A percentile compares a stretch with the other conserved stretches of the same genome.
These are phyloP conservation scores for Dysphania ambrosioides DNA, from an alignment of 148 eudicot species.

Conservation along the genomic window DNA sequence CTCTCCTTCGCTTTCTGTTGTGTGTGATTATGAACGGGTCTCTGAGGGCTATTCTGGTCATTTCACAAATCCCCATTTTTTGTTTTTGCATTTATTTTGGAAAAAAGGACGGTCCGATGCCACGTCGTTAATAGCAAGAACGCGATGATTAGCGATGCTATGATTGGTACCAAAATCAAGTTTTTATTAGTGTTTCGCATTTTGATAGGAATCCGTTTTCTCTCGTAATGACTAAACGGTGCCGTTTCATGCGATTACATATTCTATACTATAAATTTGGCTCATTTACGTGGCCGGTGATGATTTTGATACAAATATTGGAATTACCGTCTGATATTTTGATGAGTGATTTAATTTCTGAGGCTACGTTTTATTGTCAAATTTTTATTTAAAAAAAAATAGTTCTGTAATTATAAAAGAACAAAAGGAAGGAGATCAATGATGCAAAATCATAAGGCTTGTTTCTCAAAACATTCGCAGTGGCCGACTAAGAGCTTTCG, in stretches of 20 bases:
- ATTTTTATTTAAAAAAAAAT: background rate
- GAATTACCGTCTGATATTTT: conserved; percentile 69
- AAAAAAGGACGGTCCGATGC: conserved; percentile 51
- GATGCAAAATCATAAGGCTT: conserved; percentile 16
- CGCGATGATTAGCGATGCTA: conserved; percentile 69
- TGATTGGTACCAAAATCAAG: conserved; percentile 55
- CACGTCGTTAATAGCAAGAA: conserved; percentile 64
- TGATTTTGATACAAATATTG: conserved; percentile 38
- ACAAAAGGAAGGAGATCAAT: conserved; percentile 24
- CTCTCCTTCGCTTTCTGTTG: conserved; percentile 35
- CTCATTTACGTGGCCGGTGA: conserved; percentile 33
- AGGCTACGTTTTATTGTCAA: conserved; percentile 28
- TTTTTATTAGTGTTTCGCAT: conserved; percentile 41
- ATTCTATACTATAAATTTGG: background rate
- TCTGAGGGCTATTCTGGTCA: conserved; percentile 47
- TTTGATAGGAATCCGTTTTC: conserved; percentile 64
- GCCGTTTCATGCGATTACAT: conserved; percentile 81
- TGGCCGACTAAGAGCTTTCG: conserved; percentile 67
- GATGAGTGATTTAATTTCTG: conserved; percentile 58
- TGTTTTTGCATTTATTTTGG: too few species aligned
- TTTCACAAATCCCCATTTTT: background rate
- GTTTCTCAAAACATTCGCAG: conserved; percentile 54
- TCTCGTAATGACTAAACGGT: conserved; percentile 43
- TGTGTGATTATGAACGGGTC: conserved; percentile 71
- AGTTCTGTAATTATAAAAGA: too few species aligned